Conservation (phyloP, 2,329 filamentous ascomycete genomes). For the Chaetoscypha palmicola region DNA sequence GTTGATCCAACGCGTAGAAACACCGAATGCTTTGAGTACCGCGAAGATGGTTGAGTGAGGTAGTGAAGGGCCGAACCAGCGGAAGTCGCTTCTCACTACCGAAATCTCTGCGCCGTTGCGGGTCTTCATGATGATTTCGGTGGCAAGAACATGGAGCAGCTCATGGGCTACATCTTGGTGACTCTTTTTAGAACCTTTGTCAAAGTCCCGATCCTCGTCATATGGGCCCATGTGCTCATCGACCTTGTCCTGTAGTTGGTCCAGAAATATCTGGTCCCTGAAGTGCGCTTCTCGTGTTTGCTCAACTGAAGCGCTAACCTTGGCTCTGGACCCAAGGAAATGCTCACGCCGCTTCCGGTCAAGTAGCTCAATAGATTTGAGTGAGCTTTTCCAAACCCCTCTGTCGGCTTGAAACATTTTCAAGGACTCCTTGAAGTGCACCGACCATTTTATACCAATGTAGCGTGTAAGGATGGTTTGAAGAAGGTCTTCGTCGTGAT, state of each 20-base stretch:
- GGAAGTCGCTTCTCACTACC: conserved; percentile 46
- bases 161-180: conserved; percentile 46
- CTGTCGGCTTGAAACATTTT: background rate
- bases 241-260: conserved; percentile 46
- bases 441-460: conserved; percentile 42
- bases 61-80: conserved; percentile 48
- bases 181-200: conserved; percentile 26
- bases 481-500: conserved; percentile 50
- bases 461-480: conserved; percentile 47
- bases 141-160: conserved; percentile 46
- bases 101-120: conserved; percentile 42
- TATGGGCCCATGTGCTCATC: conserved; percentile 29
- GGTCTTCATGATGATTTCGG: conserved; percentile 46
- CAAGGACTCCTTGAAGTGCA: conserved; percentile 36
- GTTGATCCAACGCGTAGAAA: conserved; percentile 46
- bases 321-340: background rate
- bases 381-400: conserved; percentile 8
- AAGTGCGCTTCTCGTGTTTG: conserved; percentile 31
- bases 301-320: background rate
- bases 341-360: conserved; percentile 4
- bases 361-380: background rate
- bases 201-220: conserved; percentile 34
- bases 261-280: conserved; percentile 43
- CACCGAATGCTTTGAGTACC: conserved; percentile 50
- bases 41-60: conserved; percentile 51